These are phyloP conservation scores for Saccharum spontaneum DNA, from an alignment of 176 grass and related monocot species.

Conservation along the genomic window DNA sequence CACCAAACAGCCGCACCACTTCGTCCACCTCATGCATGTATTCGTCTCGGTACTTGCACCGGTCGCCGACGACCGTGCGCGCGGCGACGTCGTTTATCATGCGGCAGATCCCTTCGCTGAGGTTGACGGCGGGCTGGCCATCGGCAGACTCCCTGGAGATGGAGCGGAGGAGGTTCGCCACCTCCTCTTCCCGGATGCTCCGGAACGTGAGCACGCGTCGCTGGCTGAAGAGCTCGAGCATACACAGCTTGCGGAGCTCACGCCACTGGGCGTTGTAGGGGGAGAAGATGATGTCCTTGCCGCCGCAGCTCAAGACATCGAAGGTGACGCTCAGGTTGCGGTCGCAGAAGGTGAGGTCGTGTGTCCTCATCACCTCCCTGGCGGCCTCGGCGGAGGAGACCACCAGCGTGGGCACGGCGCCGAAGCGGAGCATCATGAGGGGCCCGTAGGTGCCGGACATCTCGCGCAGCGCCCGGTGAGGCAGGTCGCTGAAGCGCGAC, in stretches of 20 bases:
- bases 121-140: background rate
- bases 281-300: conserved; percentile 35
- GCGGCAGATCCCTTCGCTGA: conserved; percentile 13
- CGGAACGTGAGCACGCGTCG: conserved; percentile 49
- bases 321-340: conserved; percentile 16
- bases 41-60: conserved; percentile 19
- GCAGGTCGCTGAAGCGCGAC: conserved; percentile 21
- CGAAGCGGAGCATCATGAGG: conserved; percentile 42
- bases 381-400: conserved; percentile 49
- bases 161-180: conserved; percentile 14
- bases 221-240: conserved; percentile 40
- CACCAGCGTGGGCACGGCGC: conserved; percentile 35
- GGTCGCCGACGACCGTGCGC: conserved; percentile 33
- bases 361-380: conserved; percentile 39
- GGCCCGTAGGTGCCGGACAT: conserved; percentile 5
- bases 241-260: conserved; percentile 37
- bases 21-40: conserved; percentile 28
- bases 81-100: conserved; percentile 16
- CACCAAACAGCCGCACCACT: background rate
- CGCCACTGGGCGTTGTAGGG: conserved; percentile 45
- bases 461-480: conserved; percentile 36
- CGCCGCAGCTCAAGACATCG: conserved; percentile 25
- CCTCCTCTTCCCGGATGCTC: conserved; percentile 27
- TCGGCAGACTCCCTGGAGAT: background rate
- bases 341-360: conserved; percentile 38